phyloP scores from a whole-genome alignment of 306 rosid species.

The Trifolium pratense region DNA sequence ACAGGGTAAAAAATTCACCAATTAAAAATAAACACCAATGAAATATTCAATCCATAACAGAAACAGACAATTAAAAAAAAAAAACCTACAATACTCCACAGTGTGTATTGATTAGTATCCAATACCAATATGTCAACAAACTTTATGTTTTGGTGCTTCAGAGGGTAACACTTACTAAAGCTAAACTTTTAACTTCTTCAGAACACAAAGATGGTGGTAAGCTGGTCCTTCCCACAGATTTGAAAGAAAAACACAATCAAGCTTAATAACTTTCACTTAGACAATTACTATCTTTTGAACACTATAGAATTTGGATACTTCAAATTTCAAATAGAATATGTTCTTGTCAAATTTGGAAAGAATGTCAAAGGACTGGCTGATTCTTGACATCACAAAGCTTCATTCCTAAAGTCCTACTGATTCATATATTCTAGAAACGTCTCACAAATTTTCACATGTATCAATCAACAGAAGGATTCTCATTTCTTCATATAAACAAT shows the following conservation, averaged over 20 bases:
- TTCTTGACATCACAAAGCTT: conserved; percentile 4
- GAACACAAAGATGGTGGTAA: conserved; percentile 4
- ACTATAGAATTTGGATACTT: conserved; percentile 12
- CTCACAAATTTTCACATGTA: conserved; percentile 2
- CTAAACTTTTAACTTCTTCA: not conserved
- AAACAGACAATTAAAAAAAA: not conserved
- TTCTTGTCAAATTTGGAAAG: not conserved
- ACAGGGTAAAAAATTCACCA: not conserved
- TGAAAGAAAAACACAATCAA: not conserved
- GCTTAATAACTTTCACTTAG: not conserved
- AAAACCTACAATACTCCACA: not conserved
- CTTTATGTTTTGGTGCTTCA: not conserved
- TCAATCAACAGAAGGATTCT: conserved; percentile 10
- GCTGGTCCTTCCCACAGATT: not conserved
- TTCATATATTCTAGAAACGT: not conserved
- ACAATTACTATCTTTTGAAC: not conserved
- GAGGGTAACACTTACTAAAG: not conserved
- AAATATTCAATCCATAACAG: not conserved
- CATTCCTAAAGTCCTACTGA: not conserved
- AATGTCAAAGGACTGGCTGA: conserved; percentile 5
- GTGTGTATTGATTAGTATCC: not conserved
- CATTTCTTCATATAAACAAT: conserved; percentile 15
- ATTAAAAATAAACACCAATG: not conserved
- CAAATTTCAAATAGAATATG: conserved; percentile 33
- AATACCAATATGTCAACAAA: not conserved